Conservation (phyloP, 305 asterid genomes). For the Rubia occidens region DNA sequence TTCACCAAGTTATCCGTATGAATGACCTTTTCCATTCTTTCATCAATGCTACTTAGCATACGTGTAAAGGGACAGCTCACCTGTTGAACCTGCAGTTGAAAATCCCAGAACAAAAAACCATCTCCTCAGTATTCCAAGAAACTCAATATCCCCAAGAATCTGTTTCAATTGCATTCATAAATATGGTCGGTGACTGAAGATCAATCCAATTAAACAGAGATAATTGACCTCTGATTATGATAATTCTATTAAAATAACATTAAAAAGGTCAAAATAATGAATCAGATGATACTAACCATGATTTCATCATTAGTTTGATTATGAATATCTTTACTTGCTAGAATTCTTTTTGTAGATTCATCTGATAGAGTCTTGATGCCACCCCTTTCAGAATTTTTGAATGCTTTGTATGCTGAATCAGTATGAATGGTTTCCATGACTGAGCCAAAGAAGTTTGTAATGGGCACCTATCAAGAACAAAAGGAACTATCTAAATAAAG, state of each 20-base stretch:
- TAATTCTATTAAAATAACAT: neutral
- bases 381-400: constrained; percentile 26
- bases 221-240: neutral
- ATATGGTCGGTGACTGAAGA: neutral
- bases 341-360: constrained; percentile 25
- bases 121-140: neutral
- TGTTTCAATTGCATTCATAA: neutral
- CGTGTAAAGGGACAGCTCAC: constrained; percentile 56
- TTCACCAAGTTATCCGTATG: constrained; percentile 50
- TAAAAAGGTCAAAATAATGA: neutral
- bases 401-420: constrained; percentile 66
- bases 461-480: constrained; percentile 53
- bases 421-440: constrained; percentile 94
- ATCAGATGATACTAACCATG: constrained; percentile 30
- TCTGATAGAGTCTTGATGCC: constrained; percentile 29
- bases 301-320: constrained; percentile 28
- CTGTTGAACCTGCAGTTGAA: constrained; percentile 38
- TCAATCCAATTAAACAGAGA: constrained; percentile 3
- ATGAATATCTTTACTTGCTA: constrained; percentile 34
- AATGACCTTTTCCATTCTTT: constrained; percentile 34
- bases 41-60: constrained; percentile 39
- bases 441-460: constrained; percentile 91
- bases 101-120: constrained; percentile 6
- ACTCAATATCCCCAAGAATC: neutral
- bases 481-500: neutral